Evolutionary conservation across 1,284 basidiomycete species (phyloP).

Genomic region (Puccinia coronata): DNA sequence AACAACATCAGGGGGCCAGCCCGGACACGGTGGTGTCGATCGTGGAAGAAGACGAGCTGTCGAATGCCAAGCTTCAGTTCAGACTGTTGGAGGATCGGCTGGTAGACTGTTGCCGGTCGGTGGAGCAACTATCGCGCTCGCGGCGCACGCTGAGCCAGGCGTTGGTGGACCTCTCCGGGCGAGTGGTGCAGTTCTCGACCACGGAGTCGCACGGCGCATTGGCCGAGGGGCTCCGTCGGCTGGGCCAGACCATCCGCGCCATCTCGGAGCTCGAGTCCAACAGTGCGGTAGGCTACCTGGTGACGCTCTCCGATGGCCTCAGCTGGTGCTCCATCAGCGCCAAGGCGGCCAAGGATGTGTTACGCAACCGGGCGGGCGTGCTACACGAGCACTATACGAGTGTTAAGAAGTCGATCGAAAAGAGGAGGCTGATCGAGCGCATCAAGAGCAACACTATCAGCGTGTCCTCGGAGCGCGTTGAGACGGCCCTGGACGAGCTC

Average conservation of each 20-base stretch:
- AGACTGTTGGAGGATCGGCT: constrained; percentile 74
- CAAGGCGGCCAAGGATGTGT: constrained; percentile 73
- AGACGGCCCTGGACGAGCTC: constrained; percentile 88
- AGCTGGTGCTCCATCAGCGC: constrained; percentile 93
- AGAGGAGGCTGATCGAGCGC: constrained; percentile 82
- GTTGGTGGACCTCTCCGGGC: constrained; percentile 63
- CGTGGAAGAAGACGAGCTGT: constrained; percentile 48
- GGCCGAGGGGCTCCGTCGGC: constrained; percentile 74
- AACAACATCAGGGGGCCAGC: neutral
- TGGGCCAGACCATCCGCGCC: constrained; percentile 69
- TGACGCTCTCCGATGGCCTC: constrained; percentile 84
- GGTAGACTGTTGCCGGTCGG: constrained; percentile 79
- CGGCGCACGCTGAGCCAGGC: constrained; percentile 53
- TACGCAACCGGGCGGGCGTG: constrained; percentile 61
- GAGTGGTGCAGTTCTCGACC: constrained; percentile 79
- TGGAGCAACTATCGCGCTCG: constrained; percentile 77
- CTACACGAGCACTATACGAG: constrained; percentile 88
- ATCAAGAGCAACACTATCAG: constrained; percentile 77
- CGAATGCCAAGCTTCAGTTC: constrained; percentile 46
- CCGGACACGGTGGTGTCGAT: constrained; percentile 42
- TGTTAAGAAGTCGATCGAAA: constrained; percentile 85
- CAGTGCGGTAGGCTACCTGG: constrained; percentile 72
- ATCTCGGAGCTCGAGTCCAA: constrained; percentile 37
- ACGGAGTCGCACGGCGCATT: constrained; percentile 80
- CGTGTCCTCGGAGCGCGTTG: constrained; percentile 80